phyloP scores from a whole-genome alignment of 441 rosid genomes.

The Caryocar brasiliense region DNA sequence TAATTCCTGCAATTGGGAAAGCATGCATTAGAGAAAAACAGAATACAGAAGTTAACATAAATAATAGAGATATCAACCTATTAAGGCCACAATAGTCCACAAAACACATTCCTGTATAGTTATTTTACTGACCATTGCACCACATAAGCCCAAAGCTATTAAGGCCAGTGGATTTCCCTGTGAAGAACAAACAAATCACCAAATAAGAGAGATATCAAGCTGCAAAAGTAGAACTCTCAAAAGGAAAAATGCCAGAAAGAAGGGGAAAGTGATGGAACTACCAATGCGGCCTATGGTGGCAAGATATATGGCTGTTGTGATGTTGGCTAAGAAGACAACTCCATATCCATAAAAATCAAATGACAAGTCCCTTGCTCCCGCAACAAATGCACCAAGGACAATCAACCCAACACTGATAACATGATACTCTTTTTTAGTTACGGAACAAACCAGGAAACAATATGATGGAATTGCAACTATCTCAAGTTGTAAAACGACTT shows the following conservation, averaged over 20 bases:
- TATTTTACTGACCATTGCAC: conserved; percentile 74
- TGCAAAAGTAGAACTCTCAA: neutral
- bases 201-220: conserved; percentile 5
- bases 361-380: conserved; percentile 94
- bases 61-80: no score
- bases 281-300: conserved; percentile 85
- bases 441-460: conserved; percentile 24
- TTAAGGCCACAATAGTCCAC: neutral
- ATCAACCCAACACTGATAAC: conserved; percentile 85
- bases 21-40: no score
- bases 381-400: conserved; percentile 77
- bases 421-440: conserved; percentile 34
- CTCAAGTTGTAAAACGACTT: neutral
- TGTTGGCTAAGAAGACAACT: conserved; percentile 75
- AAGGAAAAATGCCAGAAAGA: conserved; percentile 1
- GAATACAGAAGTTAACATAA: no score
- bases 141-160: conserved; percentile 98
- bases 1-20: conserved; percentile 42
- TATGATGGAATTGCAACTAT: conserved; percentile 7
- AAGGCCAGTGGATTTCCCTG: conserved; percentile 93
- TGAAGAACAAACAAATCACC: conserved; percentile 1
- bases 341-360: conserved; percentile 83
- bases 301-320: conserved; percentile 82
- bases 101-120: neutral
- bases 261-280: conserved; percentile 20